These are phyloP conservation scores for Daldinia bambusicola DNA, from an alignment of 495 filamentous ascomycete genomes.

Conservation along the genomic window DNA sequence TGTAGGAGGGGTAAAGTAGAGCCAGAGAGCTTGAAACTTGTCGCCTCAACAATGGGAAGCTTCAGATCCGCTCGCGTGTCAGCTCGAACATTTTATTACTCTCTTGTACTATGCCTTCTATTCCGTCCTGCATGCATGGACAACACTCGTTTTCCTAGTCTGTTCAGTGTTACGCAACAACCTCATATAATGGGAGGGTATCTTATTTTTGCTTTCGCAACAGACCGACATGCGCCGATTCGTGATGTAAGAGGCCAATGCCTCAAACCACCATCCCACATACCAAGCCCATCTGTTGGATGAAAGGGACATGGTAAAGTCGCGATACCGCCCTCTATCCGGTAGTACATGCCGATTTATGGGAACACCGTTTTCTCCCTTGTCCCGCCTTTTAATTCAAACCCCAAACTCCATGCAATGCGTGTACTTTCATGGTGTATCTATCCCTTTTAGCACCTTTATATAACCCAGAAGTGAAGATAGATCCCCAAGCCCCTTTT, in stretches of 20 bases:
- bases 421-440: slow-evolving; percentile 28
- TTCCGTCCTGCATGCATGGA: background rate
- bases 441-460: background rate
- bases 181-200: background rate
- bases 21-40: slow-evolving; percentile 3
- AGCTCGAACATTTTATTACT: background rate
- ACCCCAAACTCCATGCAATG: slow-evolving; percentile 34
- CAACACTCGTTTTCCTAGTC: background rate
- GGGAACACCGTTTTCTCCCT: background rate
- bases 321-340: background rate
- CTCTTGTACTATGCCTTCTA: background rate
- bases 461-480: background rate
- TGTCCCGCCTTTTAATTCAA: slow-evolving; percentile 9
- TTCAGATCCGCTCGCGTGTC: background rate
- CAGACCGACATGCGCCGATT: background rate
- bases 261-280: background rate
- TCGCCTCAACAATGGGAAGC: background rate
- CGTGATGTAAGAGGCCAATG: background rate
- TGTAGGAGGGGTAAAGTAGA: background rate
- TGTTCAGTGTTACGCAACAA: background rate
- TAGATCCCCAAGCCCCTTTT: background rate
- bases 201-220: background rate
- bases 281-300: background rate
- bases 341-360: background rate
- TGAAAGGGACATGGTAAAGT: background rate